phyloP scores from a whole-genome alignment of 495 filamentous ascomycete genomes.

The Aspergillus nidulans region DNA sequence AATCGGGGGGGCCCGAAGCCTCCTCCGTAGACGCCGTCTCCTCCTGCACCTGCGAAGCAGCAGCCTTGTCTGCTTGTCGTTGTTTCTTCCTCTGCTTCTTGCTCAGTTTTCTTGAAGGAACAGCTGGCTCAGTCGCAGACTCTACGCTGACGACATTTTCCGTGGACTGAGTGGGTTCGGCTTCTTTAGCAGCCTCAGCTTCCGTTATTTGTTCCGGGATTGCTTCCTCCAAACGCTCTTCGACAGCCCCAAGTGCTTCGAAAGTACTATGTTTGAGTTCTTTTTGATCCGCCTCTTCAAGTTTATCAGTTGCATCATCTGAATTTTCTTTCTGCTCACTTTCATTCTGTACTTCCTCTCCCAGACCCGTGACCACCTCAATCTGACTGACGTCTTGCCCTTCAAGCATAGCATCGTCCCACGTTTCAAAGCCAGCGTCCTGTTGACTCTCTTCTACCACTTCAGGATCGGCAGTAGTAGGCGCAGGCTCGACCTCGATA shows the following conservation, averaged over 20 bases:
- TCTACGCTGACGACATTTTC: constrained; percentile 9
- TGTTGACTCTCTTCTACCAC: constrained; percentile 1
- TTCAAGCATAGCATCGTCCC: neutral
- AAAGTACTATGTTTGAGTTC: neutral
- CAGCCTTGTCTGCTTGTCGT: constrained; percentile 16
- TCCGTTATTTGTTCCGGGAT: constrained; percentile 6
- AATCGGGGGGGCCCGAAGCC: neutral
- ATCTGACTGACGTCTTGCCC: neutral
- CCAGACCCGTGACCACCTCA: neutral
- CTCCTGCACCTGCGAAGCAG: neutral
- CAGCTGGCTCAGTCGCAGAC: constrained; percentile 7
- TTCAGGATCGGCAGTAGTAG: neutral
- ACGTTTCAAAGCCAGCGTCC: constrained; percentile 1
- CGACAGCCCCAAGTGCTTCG: constrained; percentile 8
- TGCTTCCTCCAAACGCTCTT: constrained; percentile 23
- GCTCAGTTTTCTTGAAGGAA: constrained; percentile 22
- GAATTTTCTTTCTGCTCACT: constrained; percentile 4
- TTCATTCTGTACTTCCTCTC: neutral
- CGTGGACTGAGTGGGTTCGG: constrained; percentile 1
- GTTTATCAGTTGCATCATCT: constrained; percentile 13
- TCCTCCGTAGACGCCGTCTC: neutral
- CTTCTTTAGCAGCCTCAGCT: constrained; percentile 9
- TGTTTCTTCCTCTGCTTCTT: constrained; percentile 35
- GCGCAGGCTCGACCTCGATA: neutral
- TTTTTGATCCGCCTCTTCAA: neutral